phyloP scores from a whole-genome alignment of 148 eudicot species.

The Chenopodium formosanum region DNA sequence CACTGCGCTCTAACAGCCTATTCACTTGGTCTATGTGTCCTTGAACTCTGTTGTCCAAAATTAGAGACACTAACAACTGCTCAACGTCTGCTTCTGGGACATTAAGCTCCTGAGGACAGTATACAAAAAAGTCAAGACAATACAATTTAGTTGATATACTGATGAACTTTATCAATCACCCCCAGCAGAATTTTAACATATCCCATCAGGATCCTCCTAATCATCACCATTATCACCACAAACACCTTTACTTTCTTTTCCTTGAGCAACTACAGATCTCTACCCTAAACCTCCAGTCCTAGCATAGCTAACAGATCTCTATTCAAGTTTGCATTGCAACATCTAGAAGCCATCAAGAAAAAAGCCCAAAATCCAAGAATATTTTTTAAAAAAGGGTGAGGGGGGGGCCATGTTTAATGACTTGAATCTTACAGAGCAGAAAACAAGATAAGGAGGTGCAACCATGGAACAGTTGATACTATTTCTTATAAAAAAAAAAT shows the following conservation, averaged over 20 bases:
- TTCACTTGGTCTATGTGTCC: conserved; percentile 99
- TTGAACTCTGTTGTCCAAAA: conserved; percentile 85
- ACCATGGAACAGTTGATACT: too few relatives aligned
- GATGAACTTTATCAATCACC: background rate
- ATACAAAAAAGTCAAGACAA: background rate
- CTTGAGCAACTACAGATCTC: background rate
- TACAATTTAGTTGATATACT: background rate
- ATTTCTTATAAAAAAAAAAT: too few relatives aligned
- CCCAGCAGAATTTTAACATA: background rate
- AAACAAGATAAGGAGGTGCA: too few relatives aligned
- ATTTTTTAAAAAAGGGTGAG: background rate
- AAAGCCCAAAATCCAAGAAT: background rate
- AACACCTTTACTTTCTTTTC: background rate
- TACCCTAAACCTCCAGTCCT: background rate
- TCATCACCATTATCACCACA: background rate
- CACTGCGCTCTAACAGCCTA: conserved; percentile 75
- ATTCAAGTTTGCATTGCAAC: background rate
- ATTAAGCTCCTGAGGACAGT: conserved; percentile 66
- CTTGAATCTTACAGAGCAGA: background rate
- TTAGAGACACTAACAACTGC: conserved; percentile 79
- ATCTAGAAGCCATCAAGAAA: background rate
- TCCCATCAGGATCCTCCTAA: background rate
- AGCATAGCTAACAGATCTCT: background rate
- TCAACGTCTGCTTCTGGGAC: conserved; percentile 94
- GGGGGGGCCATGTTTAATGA: background rate